Evolutionary conservation across 2,329 filamentous ascomycete genomes (phyloP).

Genomic region (Fusarium aywerte): DNA sequence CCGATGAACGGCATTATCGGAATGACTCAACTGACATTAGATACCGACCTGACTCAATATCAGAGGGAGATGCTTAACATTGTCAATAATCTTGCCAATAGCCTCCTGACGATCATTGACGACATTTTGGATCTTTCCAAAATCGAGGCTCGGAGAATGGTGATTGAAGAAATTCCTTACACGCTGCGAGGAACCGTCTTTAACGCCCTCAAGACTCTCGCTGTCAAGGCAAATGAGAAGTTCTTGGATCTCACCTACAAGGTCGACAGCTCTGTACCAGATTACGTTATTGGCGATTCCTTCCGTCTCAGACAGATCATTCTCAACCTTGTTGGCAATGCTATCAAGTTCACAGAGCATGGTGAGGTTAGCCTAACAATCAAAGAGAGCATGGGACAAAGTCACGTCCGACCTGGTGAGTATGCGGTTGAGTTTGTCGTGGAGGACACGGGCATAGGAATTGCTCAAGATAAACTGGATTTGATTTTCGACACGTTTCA

Average conservation of each 20-base stretch:
- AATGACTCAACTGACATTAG: constrained; percentile 96
- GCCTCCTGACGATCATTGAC: constrained; percentile 95
- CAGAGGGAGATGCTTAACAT: constrained; percentile 99
- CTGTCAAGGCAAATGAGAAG: constrained; percentile 97
- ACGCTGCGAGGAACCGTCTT: constrained; percentile 94
- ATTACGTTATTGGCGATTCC: constrained; percentile 95
- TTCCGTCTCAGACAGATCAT: constrained; percentile 98
- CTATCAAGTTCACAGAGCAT: constrained; percentile 98
- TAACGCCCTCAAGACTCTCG: constrained; percentile 94
- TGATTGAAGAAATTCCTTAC: constrained; percentile 97
- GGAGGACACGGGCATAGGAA: constrained; percentile 95
- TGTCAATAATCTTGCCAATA: constrained; percentile 96
- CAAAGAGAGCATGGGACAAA: constrained; percentile 70
- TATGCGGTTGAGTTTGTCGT: constrained; percentile 97
- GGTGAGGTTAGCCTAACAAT: constrained; percentile 97
- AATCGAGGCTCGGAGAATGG: constrained; percentile 97
- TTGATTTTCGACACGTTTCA: constrained; percentile 99
- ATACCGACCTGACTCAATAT: constrained; percentile 93
- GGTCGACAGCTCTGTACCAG: constrained; percentile 91
- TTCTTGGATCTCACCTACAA: constrained; percentile 92
- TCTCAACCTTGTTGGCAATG: constrained; percentile 95
- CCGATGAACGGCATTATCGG: constrained; percentile 98
- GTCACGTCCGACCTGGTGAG: constrained; percentile 74
- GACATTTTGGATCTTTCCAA: constrained; percentile 79
- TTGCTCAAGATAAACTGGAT: constrained; percentile 93